Evolutionary conservation across 495 filamentous ascomycete genomes (phyloP), one percentile per base, ranked within the genome.

Genomic region (Talaromyces wortmannii): DNA sequence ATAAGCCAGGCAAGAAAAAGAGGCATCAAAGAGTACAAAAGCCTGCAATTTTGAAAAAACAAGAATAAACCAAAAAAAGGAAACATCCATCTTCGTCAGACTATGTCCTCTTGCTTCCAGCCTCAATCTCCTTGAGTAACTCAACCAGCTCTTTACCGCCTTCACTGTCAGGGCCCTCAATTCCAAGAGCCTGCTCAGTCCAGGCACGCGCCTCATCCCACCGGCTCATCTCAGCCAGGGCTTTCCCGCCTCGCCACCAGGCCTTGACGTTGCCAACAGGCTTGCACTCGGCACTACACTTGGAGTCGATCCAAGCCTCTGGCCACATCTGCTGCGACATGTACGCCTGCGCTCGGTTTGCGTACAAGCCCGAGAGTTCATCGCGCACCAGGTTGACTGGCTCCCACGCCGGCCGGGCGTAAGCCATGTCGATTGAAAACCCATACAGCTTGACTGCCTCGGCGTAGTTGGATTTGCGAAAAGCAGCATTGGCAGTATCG

Each of bases 281-380:
- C 83, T 95, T 96, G 54, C 87, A 82, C 72, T 96, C 92, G n/a
- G 96, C 87, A 63, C 88, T 92, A 5, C 78, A 74, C 75, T 91
- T 85, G n/a, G 89, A 89, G 74, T 98, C 94, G 4, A 86, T 73
- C 18, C 86, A 77, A 4, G 78, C 94, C 77, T 94, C 90, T 5
- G 87, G 74, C 91, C 92, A 98, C 45, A 78, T 75, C 70, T 79
- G 77, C 67, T 84, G 65, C 3, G 79, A 84, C 85, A 97, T 95
- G 61, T 91, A 79, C 57, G 90, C 89, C 81, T 97, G 91, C 48
- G 91, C 91, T 17, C 95, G 81, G 68, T 97, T 96, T 50, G 83
- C 80, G 68, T 88, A 95, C 59, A 97, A 70, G 2, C 77, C 80
- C 12, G 86, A 76, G 16, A 91, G 71, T 69, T 98, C 94, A 59